Percentiles rank a stretch among this genome's conserved stretches.
These are phyloP conservation scores for Saccharomyces hybrid DNA, from an alignment of 1,139 yeast genomes.

Conservation along the genomic window DNA sequence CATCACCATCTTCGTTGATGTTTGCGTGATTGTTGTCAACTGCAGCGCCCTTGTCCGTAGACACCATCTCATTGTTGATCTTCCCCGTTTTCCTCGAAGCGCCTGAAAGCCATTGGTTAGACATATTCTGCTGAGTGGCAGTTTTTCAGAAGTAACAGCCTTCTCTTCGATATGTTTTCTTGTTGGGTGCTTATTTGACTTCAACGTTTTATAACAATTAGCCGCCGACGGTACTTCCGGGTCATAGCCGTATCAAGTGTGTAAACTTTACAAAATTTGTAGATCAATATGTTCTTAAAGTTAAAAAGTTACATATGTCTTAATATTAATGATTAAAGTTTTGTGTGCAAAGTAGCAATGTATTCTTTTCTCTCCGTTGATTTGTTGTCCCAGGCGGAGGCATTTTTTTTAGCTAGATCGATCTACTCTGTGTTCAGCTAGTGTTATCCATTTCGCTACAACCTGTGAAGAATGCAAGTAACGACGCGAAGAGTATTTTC, in stretches of 20 bases:
- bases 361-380: background rate
- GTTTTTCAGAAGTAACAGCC: background rate
- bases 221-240: background rate
- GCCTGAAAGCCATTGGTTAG: background rate
- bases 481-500: constrained; percentile 80
- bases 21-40: background rate
- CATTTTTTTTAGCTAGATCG: constrained; percentile 4
- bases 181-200: no score
- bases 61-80: background rate
- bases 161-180: no score
- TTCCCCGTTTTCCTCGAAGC: background rate
- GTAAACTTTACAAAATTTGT: background rate
- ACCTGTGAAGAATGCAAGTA: constrained; percentile 74
- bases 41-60: background rate
- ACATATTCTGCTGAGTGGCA: background rate
- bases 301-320: background rate
- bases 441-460: constrained; percentile 67
- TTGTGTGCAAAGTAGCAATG: background rate
- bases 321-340: background rate
- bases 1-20: background rate
- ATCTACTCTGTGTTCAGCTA: constrained; percentile 29
- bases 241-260: background rate
- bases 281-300: background rate
- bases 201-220: background rate
- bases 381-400: background rate